A percentile compares a stretch with the other conserved stretches of the same genome.
These are phyloP conservation scores for Lachancea dasiensis DNA, from an alignment of 805 yeast genomes.

Conservation along the genomic window DNA sequence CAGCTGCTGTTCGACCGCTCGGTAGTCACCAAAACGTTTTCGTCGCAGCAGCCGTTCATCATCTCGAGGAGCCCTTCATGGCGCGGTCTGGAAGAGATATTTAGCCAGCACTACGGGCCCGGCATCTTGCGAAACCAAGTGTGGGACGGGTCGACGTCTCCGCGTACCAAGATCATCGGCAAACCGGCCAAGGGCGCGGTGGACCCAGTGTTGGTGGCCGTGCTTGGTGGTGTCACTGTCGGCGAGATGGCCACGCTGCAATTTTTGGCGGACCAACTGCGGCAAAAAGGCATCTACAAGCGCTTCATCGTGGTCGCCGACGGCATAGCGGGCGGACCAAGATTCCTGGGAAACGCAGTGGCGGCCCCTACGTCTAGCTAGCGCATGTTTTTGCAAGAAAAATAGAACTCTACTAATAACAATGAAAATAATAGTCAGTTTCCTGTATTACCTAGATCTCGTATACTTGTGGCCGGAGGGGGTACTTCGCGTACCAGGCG, in stretches of 20 bases:
- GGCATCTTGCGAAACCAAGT: slow-evolving; percentile 14
- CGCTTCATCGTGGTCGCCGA: slow-evolving; percentile 44
- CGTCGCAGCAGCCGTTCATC: slow-evolving; percentile 31
- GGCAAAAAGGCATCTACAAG: slow-evolving; percentile 32
- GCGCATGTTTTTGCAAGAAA: no score
- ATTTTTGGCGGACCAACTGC: slow-evolving; percentile 45
- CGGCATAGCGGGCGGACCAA: slow-evolving; percentile 39
- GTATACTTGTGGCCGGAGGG: background rate
- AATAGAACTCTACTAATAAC: no score
- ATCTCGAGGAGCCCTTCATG: slow-evolving; percentile 25
- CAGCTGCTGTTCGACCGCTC: slow-evolving; percentile 61
- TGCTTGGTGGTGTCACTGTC: slow-evolving; percentile 82
- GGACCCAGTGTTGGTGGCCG: slow-evolving; percentile 41
- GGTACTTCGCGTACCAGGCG: background rate
- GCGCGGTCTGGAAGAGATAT: slow-evolving; percentile 18
- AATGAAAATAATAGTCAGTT: no score
- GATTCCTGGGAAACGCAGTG: background rate
- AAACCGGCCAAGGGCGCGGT: slow-evolving; percentile 16
- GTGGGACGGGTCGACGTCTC: slow-evolving; percentile 17
- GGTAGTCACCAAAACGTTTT: slow-evolving; percentile 36
- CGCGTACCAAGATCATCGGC: slow-evolving; percentile 10
- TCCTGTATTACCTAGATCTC: slow-evolving; percentile 5
- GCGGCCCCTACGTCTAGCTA: no score
- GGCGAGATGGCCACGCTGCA: slow-evolving; percentile 74
- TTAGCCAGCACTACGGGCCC: slow-evolving; percentile 25